Base-by-base conservation (phyloP, 192 early-diverging fungal species). In the Linnemannia zychae region DNA sequence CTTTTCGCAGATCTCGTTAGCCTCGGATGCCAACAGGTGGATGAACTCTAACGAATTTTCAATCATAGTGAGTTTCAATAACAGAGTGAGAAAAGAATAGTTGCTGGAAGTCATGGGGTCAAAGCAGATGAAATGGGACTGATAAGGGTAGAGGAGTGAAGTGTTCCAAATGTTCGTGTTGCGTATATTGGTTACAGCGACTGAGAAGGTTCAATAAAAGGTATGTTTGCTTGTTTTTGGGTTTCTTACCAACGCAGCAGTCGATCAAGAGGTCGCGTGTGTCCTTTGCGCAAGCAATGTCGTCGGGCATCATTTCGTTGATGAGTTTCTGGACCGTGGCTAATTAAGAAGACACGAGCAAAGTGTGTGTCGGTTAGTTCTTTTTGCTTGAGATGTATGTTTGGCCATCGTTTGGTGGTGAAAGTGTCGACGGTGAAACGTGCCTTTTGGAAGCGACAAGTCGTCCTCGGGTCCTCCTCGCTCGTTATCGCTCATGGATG, bases 1-100 rank as follows among this genome's bases (percentile, higher is more conserved):
- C 78, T 98, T 97, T 86, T 99, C 98, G 87, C 97, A 99, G 46
- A 95, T 94, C 72, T 98, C 97, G 87, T 98, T 99, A 16, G 98
- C 97, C 86, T 98, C 94, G 6, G 97, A 95, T 33, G 98, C 95
- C 37, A 99, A 91, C 81, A 99, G 87, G 67, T 99, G 98, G 53
- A 99, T 98, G 78, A 99, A 99, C 87, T 99, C 98, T 96, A 78
- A 18, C 52, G n/a, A n/a, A n/a, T n/a, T n/a, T n/a, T n/a, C n/a
- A n/a, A n/a, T n/a, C n/a, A n/a, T n/a, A n/a, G n/a, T n/a, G n/a
- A n/a, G 7, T 22, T 44, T 18, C 44, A 24, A 44, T 17, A 12
- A 38, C 28, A 77, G n/a, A 73, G 18, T 28, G 57, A 78, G 74
- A 67, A 38, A 72, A 80, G 74, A 79, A 34, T n/a, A 22, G 37